These are phyloP conservation scores for Diversispora epigaea DNA, from an alignment of 192 early-diverging fungal genomes.

Conservation along the genomic window DNA sequence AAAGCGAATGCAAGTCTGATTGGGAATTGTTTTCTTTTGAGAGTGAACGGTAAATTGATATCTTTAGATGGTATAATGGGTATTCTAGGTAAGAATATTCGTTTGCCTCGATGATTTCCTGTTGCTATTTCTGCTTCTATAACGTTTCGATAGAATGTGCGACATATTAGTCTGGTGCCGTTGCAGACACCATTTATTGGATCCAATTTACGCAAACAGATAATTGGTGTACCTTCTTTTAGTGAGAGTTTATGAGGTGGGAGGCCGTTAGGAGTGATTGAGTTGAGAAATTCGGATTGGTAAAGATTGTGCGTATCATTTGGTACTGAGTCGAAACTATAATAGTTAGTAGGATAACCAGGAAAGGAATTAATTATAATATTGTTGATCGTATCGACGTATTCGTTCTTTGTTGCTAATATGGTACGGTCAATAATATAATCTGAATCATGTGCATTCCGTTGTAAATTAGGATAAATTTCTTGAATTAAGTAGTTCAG, in stretches of 20 bases:
- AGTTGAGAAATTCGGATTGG: slow-evolving; percentile 32
- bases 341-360: slow-evolving; percentile 14
- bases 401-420: slow-evolving; percentile 28
- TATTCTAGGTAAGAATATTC: too few species aligned
- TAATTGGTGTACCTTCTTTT: slow-evolving; percentile 21
- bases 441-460: not conserved
- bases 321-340: slow-evolving; percentile 8
- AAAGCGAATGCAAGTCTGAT: too few species aligned
- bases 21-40: too few species aligned
- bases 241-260: slow-evolving; percentile 32
- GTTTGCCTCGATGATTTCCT: too few species aligned
- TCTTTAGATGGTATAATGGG: too few species aligned
- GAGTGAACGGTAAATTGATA: too few species aligned
- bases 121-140: too few species aligned
- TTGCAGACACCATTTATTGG: slow-evolving; percentile 34
- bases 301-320: not conserved
- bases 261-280: slow-evolving; percentile 19
- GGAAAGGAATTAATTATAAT: not conserved
- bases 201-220: slow-evolving; percentile 23
- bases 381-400: slow-evolving; percentile 33
- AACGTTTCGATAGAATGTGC: too few species aligned
- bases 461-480: slow-evolving; percentile 24
- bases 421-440: slow-evolving; percentile 21
- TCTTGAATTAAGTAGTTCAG: not conserved
- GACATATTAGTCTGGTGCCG: slow-evolving; percentile 30